phyloP scores from a whole-genome alignment of 768 basidiomycete species.

The Mycena amicta region DNA sequence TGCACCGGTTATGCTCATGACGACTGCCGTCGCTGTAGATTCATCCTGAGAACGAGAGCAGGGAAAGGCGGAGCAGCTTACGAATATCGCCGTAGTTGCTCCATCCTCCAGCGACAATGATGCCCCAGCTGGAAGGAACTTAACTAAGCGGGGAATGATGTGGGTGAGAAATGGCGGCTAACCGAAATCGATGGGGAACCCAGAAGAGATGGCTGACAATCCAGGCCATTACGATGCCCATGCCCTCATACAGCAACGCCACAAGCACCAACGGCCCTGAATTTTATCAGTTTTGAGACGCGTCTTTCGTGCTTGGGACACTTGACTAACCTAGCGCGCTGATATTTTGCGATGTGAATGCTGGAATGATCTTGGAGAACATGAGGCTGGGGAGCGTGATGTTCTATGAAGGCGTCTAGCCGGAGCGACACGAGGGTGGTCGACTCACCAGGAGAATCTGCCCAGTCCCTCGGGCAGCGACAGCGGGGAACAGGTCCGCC shows the following conservation, averaged over 20 bases:
- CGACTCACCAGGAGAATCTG: conserved; percentile 45
- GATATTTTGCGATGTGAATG: conserved; percentile 47
- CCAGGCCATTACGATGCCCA: conserved; percentile 59
- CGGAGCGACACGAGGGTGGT: no score
- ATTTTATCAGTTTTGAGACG: conserved; percentile 16
- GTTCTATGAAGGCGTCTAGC: no score
- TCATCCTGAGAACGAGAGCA: background rate
- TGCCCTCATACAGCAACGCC: conserved; percentile 58
- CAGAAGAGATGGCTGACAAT: conserved; percentile 65
- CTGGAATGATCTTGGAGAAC: conserved; percentile 54
- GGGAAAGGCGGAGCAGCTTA: conserved; percentile 34
- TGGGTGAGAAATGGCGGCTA: conserved; percentile 26
- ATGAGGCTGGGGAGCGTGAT: conserved; percentile 48
- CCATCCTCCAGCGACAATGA: conserved; percentile 71
- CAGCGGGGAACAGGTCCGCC: conserved; percentile 44
- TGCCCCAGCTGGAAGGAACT: conserved; percentile 42
- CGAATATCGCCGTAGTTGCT: conserved; percentile 73
- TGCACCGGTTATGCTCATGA: conserved; percentile 61
- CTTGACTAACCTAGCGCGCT: conserved; percentile 39
- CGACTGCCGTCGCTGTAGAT: conserved; percentile 60
- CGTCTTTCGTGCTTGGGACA: conserved; percentile 26
- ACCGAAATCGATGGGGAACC: conserved; percentile 77
- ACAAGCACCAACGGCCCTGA: conserved; percentile 66
- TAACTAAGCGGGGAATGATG: background rate
- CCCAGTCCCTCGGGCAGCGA: conserved; percentile 46